A percentile compares a stretch with the other conserved stretches of the same genome.
Evolutionary conservation across 2,329 filamentous ascomycete genomes (phyloP).

Genomic region (Monosporascus sp.): DNA sequence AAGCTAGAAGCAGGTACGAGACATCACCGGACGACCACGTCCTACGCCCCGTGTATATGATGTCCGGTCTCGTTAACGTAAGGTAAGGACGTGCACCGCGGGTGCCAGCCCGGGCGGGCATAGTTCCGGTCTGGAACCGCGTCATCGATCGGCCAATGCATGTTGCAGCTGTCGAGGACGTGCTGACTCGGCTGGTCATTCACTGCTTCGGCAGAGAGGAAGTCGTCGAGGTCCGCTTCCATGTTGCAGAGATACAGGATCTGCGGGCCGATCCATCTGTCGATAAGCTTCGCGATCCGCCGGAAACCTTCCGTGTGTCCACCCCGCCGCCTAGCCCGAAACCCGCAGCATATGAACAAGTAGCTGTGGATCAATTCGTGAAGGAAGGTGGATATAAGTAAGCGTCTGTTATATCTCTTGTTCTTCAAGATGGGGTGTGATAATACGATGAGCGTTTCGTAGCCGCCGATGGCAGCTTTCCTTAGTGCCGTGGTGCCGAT

Average conservation of each 20-base stretch:
- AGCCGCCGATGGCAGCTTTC: slow-evolving; percentile 42
- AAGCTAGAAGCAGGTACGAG: too few species aligned
- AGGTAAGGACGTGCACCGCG: too few species aligned
- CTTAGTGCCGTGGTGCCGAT: slow-evolving; percentile 60
- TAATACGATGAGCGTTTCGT: slow-evolving; percentile 58
- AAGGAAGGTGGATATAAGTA: slow-evolving; percentile 60
- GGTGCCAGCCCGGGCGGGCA: too few species aligned
- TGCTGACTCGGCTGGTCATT: slow-evolving; percentile 9
- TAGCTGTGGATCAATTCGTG: slow-evolving; percentile 66
- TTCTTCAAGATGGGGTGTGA: slow-evolving; percentile 54
- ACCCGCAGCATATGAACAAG: slow-evolving; percentile 57
- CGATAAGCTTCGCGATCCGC: slow-evolving; percentile 54
- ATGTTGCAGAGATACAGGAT: slow-evolving; percentile 52
- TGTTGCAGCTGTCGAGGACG: slow-evolving; percentile 17
- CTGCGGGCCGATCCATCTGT: slow-evolving; percentile 54
- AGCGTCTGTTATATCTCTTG: slow-evolving; percentile 50
- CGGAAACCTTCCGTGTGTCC: slow-evolving; percentile 58
- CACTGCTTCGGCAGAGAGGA: slow-evolving; percentile 26
- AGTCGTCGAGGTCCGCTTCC: slow-evolving; percentile 56
- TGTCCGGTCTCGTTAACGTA: too few species aligned
- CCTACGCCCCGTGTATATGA: too few species aligned
- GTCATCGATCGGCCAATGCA: slow-evolving; percentile 11
- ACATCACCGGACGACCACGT: too few species aligned
- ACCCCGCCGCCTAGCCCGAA: slow-evolving; percentile 48
- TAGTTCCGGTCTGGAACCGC: too few species aligned